Base-by-base conservation (phyloP, 768 basidiomycete genomes). In the Tricholoma saponaceum region DNA sequence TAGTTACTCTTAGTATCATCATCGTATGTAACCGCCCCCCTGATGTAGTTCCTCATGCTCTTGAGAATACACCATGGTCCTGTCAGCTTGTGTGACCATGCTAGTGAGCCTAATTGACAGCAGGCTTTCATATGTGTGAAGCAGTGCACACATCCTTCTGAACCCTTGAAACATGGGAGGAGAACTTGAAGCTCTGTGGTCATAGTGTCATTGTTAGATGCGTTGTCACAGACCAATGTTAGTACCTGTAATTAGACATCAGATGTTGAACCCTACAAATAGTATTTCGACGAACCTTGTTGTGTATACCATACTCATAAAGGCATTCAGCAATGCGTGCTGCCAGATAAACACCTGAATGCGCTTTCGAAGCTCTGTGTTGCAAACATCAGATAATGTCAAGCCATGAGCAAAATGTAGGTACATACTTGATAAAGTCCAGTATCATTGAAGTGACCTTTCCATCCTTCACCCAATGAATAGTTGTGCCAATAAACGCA, bases 401-500 rank as follows among this genome's bases (percentile, higher is more conserved):
- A 8, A 20, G 18, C 4, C 9, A 46, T 13, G 1, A 14, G 13
- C 4, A 10, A 25, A 25, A 12, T 13, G 20, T 23, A 22, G 32
- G 16, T 43, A 52, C 58, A 18, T 35, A 64, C 62, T 56, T 58
- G 22, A 68, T 59, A 54, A 68, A 65, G 32, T 68, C 62, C 4
- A 66, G 60, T 16, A 66, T 64, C 4, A 64, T 33, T 1, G 56
- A 52, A 13, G 49, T 49, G 37, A 69, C 58, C 28, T 64, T 46
- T 10, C 64, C 66, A 9, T 66, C 53, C 2, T 47, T 22, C 25
- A 68, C 39, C 56, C 62, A 67, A 49, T 63, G 59, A 6, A 65
- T 58, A 6, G 67, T 67, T 8, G 67, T 60, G 2, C 71, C 69
- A 10, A 73, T 60, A 51, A 69, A 70, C 1, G 64, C 62, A n/a